A percentile compares a stretch with the other conserved stretches of the same genome.
Evolutionary conservation across 1,139 yeast genomes (phyloP).

Genomic region (Sporopachydermia cereana): DNA sequence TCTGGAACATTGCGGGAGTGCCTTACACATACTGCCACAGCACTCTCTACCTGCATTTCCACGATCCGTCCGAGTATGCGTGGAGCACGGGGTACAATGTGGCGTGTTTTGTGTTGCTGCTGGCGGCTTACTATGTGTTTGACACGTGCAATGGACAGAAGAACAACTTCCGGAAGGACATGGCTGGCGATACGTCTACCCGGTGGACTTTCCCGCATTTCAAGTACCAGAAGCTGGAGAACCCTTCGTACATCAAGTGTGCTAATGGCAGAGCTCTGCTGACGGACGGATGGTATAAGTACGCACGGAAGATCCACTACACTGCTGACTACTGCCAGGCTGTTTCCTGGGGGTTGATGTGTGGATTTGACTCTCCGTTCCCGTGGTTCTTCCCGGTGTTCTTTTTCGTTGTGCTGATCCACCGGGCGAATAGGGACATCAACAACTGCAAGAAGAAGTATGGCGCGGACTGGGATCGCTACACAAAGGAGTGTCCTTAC

Average conservation of each 20-base stretch:
- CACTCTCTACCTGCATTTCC: slow-evolving; percentile 70
- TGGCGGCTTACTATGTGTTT: slow-evolving; percentile 77
- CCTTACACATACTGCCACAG: slow-evolving; percentile 97
- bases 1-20: slow-evolving; percentile 99
- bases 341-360: slow-evolving; percentile 81
- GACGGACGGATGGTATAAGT: slow-evolving; percentile 88
- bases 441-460: slow-evolving; percentile 76
- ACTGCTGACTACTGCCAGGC: slow-evolving; percentile 90
- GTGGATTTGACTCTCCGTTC: slow-evolving; percentile 79
- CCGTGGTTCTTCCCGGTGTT: slow-evolving; percentile 95
- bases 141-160: slow-evolving; percentile 95
- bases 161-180: slow-evolving; percentile 79
- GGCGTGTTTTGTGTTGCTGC: slow-evolving; percentile 41
- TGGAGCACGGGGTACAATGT: slow-evolving; percentile 54
- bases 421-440: slow-evolving; percentile 81
- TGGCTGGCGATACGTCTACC: slow-evolving; percentile 64
- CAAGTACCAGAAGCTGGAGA: slow-evolving; percentile 67
- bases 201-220: slow-evolving; percentile 90
- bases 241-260: slow-evolving; percentile 80
- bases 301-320: slow-evolving; percentile 89
- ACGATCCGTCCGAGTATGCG: slow-evolving; percentile 69
- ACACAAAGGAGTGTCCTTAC: slow-evolving; percentile 82
- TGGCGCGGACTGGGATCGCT: slow-evolving; percentile 88
- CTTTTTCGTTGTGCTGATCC: slow-evolving; percentile 76
- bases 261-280: slow-evolving; percentile 73